Evolutionary conservation across 1,139 yeast species (phyloP), one percentile per base, ranked within the genome.

Genomic region (Wickerhamomyces sp.): DNA sequence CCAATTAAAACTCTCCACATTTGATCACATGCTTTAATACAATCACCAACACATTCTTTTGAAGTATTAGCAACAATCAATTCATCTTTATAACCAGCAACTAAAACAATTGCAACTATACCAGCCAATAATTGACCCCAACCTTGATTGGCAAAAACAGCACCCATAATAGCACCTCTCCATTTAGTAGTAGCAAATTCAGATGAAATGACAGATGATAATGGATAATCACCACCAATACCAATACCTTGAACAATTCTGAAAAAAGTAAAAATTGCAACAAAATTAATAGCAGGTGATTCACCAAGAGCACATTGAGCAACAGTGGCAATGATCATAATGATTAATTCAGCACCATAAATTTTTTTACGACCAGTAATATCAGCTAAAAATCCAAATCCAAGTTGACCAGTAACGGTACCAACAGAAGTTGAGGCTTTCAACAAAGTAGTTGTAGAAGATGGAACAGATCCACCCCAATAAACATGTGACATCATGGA

Each of bases 181-280:
- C 95, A 87, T 67, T 84, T 87, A 58, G 95, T 87, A 48, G 95
- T 85, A 34, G 95, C 78, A 61, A 87, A 87, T 71, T 87, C 96
- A 44, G 95, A 83, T 10, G 95, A 84, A 58, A 87, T 87, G 66
- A 87, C 84, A 37, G 98, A 93, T 38, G 98, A 90, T 69, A 93
- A 80, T 59, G 99, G 99, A 71, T 93, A 93, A 72, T 93, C 99
- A 77, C 98, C 99, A 73, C 99, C 99, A 61, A 93, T 94, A 81
- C 99, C 99, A 60, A 93, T 82, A 73, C 96, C 96, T 88, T 83
- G 83, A 51, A 86, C 62, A 54, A 87, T 81, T 78, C 95, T 83
- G 68, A 80, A 81, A 57, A 84, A 80, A n/a, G 82, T 69, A 53
- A 87, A 73, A 45, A 85, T 73, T 44, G 91, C 95, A 42, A 79